phyloP scores from a whole-genome alignment of 116 monocot species.

The Zostera marina region DNA sequence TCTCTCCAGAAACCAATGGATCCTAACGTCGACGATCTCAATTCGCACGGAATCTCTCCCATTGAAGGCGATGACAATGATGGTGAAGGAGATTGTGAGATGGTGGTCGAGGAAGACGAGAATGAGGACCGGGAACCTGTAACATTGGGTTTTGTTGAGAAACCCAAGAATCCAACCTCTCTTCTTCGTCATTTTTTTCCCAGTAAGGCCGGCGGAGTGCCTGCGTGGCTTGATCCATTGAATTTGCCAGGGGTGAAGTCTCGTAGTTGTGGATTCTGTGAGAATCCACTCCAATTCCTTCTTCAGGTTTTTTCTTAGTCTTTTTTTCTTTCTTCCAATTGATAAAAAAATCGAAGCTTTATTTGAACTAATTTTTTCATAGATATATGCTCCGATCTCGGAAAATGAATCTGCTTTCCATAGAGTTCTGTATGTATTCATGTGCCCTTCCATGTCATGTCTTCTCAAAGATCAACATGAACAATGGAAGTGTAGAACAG shows the following conservation, averaged over 20 bases:
- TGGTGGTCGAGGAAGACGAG: constrained; percentile 19
- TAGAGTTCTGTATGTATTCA: constrained; percentile 79
- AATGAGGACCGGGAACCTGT: constrained; percentile 28
- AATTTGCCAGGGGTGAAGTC: constrained; percentile 43
- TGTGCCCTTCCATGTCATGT: constrained; percentile 86
- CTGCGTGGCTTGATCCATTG: constrained; percentile 82
- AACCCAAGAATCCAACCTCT: constrained; percentile 36
- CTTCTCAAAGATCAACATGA: constrained; percentile 78
- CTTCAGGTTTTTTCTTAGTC: constrained; percentile 82
- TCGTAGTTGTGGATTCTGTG: constrained; percentile 54
- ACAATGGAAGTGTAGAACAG: constrained; percentile 55
- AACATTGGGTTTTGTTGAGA: constrained; percentile 50
- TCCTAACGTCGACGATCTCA: background rate
- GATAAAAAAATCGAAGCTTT: background rate
- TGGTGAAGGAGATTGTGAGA: constrained; percentile 16
- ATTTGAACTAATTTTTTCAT: no score
- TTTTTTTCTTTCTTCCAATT: background rate
- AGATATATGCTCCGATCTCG: constrained; percentile 72
- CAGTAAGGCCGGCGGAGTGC: constrained; percentile 75
- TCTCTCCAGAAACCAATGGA: no score
- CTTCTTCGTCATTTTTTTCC: constrained; percentile 84
- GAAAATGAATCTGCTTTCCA: constrained; percentile 64
- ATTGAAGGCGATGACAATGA: constrained; percentile 8
- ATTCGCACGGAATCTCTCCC: background rate
- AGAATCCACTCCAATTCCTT: constrained; percentile 77